phyloP scores from a whole-genome alignment of 768 basidiomycete genomes.

The Auricularia heimuer region DNA sequence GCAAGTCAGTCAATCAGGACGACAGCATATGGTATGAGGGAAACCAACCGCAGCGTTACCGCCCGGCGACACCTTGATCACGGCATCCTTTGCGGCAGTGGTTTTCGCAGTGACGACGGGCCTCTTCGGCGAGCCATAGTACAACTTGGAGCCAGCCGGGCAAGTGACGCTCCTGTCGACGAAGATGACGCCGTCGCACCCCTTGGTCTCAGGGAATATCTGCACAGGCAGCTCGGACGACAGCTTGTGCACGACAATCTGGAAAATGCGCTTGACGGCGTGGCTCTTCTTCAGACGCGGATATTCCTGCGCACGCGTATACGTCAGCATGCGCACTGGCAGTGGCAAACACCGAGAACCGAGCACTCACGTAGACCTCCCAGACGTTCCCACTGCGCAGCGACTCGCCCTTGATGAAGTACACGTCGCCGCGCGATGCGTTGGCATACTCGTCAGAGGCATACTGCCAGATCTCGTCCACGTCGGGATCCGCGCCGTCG shows the following conservation, averaged over 20 bases:
- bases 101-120: background rate
- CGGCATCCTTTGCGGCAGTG: background rate
- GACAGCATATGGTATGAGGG: background rate
- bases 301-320: background rate
- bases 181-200: slow-evolving; percentile 1
- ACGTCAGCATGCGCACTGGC: background rate
- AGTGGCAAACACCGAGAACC: too few relatives aligned
- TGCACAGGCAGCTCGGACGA: background rate
- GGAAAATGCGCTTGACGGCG: background rate
- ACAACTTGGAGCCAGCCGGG: background rate
- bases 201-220: background rate
- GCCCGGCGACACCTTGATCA: background rate
- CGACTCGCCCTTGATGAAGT: background rate
- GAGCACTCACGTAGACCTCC: background rate
- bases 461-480: background rate
- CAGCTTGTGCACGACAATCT: background rate
- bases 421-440: background rate
- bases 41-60: background rate
- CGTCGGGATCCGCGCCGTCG: background rate
- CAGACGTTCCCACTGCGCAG: background rate
- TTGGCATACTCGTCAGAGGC: background rate
- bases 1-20: background rate
- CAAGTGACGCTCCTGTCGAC: background rate
- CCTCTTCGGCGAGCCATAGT: background rate
- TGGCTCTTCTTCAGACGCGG: background rate